phyloP scores from a whole-genome alignment of 768 basidiomycete genomes.

The Kwoniella heveanensis region DNA sequence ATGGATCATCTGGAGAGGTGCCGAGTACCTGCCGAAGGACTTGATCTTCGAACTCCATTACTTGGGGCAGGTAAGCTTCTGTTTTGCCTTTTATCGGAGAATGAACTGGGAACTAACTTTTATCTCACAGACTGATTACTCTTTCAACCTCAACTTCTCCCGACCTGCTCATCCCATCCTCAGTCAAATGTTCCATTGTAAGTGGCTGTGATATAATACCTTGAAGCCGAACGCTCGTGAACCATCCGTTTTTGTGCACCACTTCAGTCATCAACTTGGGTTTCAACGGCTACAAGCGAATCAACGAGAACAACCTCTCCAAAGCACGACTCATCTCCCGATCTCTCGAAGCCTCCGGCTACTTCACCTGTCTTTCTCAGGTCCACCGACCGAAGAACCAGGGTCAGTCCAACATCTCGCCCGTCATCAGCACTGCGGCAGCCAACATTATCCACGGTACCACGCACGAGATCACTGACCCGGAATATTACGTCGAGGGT shows the following conservation, averaged over 20 bases:
- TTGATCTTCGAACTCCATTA: conserved; percentile 68
- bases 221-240: too few relatives aligned
- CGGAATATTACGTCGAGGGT: conserved; percentile 60
- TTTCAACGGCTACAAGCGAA: conserved; percentile 61
- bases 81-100: too few relatives aligned
- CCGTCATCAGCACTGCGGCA: conserved; percentile 30
- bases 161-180: conserved; percentile 64
- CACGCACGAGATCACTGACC: conserved; percentile 58
- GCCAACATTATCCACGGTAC: conserved; percentile 49
- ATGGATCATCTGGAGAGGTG: conserved; percentile 67
- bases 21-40: conserved; percentile 66
- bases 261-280: conserved; percentile 64
- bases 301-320: conserved; percentile 51
- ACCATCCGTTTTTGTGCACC: too few relatives aligned
- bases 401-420: conserved; percentile 17
- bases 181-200: conserved; percentile 63
- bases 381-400: conserved; percentile 60
- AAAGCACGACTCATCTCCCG: conserved; percentile 70
- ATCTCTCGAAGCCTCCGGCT: conserved; percentile 65
- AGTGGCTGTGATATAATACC: too few relatives aligned
- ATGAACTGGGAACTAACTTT: too few relatives aligned
- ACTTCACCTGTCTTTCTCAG: conserved; percentile 56
- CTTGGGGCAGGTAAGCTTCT: conserved; percentile 41
- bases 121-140: conserved; percentile 65
- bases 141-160: conserved; percentile 63